Evolutionary conservation across 163 green algal species (phyloP).

Genomic region (Dunaliella salina): DNA sequence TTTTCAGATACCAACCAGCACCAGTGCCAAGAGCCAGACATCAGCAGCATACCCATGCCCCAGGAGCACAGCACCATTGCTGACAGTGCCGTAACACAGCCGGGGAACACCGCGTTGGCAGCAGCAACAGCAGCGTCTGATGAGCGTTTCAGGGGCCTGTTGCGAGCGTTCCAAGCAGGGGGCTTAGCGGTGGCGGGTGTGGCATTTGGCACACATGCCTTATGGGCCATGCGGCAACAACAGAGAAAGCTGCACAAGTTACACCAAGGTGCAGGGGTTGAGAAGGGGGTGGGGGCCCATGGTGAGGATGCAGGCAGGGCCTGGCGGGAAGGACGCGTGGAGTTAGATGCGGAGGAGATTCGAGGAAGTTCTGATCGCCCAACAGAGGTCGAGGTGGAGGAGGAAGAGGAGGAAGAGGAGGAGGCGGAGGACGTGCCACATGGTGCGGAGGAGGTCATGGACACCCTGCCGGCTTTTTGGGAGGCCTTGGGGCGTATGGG

Average conservation of each 20-base stretch:
- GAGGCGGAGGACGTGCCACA: too few relatives aligned
- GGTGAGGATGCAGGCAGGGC: background rate
- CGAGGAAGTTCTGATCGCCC: too few relatives aligned
- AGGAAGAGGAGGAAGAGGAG: too few relatives aligned
- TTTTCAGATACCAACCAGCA: background rate
- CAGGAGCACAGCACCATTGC: too few relatives aligned
- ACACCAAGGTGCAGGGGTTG: background rate
- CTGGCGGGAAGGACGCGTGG: background rate
- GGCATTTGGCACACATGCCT: background rate
- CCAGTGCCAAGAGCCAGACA: too few relatives aligned
- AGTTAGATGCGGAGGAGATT: background rate
- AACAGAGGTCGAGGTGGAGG: too few relatives aligned
- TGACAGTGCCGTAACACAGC: too few relatives aligned
- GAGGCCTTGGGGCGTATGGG: background rate
- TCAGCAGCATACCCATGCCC: too few relatives aligned
- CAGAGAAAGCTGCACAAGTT: background rate
- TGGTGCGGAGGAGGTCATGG: background rate
- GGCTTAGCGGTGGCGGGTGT: background rate
- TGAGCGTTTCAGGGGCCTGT: background rate
- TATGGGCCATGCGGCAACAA: background rate
- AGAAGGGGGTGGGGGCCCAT: too few relatives aligned
- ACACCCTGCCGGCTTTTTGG: background rate
- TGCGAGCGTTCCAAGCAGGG: background rate
- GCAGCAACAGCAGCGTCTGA: too few relatives aligned
- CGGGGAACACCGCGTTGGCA: too few relatives aligned